Base-by-base conservation (phyloP, 306 rosid genomes). In the Cucurbita pepo region DNA sequence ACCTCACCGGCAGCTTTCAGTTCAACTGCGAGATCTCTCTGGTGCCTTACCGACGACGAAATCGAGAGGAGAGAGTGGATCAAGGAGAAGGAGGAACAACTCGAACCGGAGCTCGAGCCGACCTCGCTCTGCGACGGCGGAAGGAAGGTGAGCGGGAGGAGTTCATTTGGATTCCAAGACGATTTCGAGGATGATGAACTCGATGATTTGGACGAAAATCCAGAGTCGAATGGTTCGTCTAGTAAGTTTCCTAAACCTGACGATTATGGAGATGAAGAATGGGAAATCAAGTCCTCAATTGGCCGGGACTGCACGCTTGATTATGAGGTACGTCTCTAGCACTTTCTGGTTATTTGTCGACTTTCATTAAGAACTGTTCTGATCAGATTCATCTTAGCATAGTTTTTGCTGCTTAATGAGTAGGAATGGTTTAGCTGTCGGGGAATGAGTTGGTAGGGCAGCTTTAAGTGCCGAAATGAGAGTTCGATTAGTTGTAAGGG, bases 281-380 rank as follows among this genome's bases (percentile, higher is more conserved):
- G 97, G 99, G 81, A 88, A 52, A 84, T 94, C 37, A 89, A 80
- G 77, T 86, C 88, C 21, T 62, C 83, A 63, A 91, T 94, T 79
- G 99, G 99, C 72, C 86, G 62, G 75, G 99, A 94, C 78, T 80
- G 84, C 76, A 89, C 96, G 55, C 88, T 94, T 22, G 99, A 91
- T 84, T 85, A 34, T 75, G 97, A 94, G 97, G 98, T 93, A n/a
- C 12, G 3, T 38, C 25, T 8, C 21, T 61, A 1, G 16, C 11
- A 19, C 59, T 36, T 10, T 34, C 18, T 10, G 60, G 8, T 15
- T 13, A 18, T 7, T 13, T 71, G 40, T 30, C 8, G 65, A 5
- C 56, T 14, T 43, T 12, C 48, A n/a, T 61, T 38, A 16, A 37
- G 69, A 63, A 65, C n/a, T 56, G 14, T 72, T 25, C 10, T 58